Conservation (phyloP, 257 asterid genomes). For the Capsicum chinense region DNA sequence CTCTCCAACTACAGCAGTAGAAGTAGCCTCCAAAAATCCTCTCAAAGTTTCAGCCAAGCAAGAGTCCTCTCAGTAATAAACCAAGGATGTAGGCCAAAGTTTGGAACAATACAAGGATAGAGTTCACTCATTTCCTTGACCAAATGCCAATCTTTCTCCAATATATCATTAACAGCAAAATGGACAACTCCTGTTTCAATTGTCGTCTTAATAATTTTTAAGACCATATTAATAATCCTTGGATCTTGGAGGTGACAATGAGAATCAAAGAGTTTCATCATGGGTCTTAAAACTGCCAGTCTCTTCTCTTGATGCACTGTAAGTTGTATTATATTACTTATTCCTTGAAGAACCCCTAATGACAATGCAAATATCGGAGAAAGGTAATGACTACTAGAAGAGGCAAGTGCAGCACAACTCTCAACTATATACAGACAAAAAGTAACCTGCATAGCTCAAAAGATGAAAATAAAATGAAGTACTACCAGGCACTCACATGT, state of each 20-base stretch:
- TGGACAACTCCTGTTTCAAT: slow-evolving; percentile 69
- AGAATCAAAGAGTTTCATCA: slow-evolving; percentile 83
- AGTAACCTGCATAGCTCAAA: no score
- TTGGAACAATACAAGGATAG: slow-evolving; percentile 75
- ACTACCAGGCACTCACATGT: no score
- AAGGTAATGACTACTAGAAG: no score
- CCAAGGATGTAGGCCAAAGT: slow-evolving; percentile 94
- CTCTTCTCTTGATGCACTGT: background rate
- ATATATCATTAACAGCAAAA: slow-evolving; percentile 84
- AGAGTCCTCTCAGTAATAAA: slow-evolving; percentile 70
- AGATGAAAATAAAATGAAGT: no score
- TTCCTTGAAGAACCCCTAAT: slow-evolving; percentile 20
- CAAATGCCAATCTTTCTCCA: slow-evolving; percentile 87
- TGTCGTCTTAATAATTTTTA: slow-evolving; percentile 62
- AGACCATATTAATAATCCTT: slow-evolving; percentile 53
- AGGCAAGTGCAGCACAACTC: no score
- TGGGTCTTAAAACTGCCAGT: background rate
- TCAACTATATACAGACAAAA: no score
- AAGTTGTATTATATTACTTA: background rate
- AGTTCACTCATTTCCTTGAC: slow-evolving; percentile 76
- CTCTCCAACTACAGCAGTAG: slow-evolving; percentile 94
- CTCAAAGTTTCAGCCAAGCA: slow-evolving; percentile 68
- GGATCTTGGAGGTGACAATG: slow-evolving; percentile 98
- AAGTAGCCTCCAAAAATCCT: slow-evolving; percentile 60
- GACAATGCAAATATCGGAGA: background rate